These are phyloP conservation scores for Aspergillus novofumigatus DNA, from an alignment of 2,329 filamentous ascomycete genomes.

Conservation along the genomic window DNA sequence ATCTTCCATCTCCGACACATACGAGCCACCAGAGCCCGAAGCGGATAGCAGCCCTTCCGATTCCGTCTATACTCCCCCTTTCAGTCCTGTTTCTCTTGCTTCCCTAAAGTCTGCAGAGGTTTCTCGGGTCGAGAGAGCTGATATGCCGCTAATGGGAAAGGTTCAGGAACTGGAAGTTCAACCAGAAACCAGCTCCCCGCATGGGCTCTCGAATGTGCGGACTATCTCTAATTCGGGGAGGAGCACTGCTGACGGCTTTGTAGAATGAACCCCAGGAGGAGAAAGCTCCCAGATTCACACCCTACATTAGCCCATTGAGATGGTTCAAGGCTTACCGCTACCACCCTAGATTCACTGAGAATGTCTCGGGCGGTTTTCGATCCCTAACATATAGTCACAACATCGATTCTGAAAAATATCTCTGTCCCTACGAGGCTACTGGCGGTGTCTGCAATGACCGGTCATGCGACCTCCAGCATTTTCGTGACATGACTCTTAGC, in stretches of 20 bases:
- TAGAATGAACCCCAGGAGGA: conserved; percentile 23
- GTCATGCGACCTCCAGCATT: conserved; percentile 76
- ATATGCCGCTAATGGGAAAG: conserved; percentile 30
- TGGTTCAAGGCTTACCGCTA: conserved; percentile 87
- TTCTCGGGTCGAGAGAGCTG: conserved; percentile 16
- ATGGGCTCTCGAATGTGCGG: conserved; percentile 32
- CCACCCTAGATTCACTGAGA: conserved; percentile 68
- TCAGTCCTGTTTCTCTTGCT: conserved; percentile 39
- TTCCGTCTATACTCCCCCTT: conserved; percentile 38
- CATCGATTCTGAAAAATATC: conserved; percentile 68
- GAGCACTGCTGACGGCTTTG: conserved; percentile 23
- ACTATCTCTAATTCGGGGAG: conserved; percentile 13
- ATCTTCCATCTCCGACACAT: conserved; percentile 46
- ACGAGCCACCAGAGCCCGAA: conserved; percentile 52
- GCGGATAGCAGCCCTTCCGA: conserved; percentile 21
- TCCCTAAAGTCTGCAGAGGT: conserved; percentile 23
- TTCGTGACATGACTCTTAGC: conserved; percentile 64
- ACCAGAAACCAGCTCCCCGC: conserved; percentile 14
- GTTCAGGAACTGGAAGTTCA: conserved; percentile 25
- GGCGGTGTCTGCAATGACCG: conserved; percentile 70
- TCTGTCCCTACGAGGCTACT: conserved; percentile 73
- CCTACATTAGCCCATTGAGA: conserved; percentile 79
- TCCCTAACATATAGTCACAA: conserved; percentile 92
- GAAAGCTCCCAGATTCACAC: conserved; percentile 42
- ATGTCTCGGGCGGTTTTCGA: conserved; percentile 71